A percentile compares a stretch with the other conserved stretches of the same genome.
Conservation (phyloP, 768 basidiomycete genomes). For the Trametes elegans region DNA sequence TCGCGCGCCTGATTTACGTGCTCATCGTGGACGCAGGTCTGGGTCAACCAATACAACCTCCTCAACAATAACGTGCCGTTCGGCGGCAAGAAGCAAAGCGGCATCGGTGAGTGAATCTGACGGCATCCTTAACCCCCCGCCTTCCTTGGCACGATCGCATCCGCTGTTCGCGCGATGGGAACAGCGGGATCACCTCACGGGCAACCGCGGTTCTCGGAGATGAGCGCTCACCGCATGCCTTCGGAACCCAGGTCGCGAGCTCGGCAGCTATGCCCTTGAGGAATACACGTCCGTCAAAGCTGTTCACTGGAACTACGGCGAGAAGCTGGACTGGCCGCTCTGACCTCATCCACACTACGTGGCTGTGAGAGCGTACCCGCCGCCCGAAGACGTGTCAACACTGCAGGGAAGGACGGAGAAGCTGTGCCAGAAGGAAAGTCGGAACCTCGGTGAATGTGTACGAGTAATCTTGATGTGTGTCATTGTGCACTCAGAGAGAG, state of each 20-base stretch:
- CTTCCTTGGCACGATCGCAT: not conserved
- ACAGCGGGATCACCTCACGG: slow-evolving; percentile 13
- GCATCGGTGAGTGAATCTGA: slow-evolving; percentile 56
- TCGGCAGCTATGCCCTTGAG: slow-evolving; percentile 80
- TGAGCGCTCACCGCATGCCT: slow-evolving; percentile 1
- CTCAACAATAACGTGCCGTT: slow-evolving; percentile 90
- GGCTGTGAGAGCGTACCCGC: not conserved
- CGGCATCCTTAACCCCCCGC: not conserved
- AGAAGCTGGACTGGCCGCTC: slow-evolving; percentile 76
- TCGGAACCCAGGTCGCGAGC: slow-evolving; percentile 65
- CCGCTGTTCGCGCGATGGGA: slow-evolving; percentile 13
- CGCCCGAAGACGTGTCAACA: not conserved
- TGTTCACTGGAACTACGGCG: slow-evolving; percentile 86
- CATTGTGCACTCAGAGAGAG: too few species aligned
- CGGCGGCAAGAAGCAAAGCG: slow-evolving; percentile 93
- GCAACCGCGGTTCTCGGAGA: slow-evolving; percentile 2
- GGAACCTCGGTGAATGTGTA: too few species aligned
- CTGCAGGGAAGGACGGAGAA: not conserved
- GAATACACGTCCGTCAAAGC: slow-evolving; percentile 84
- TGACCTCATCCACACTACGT: slow-evolving; percentile 30
- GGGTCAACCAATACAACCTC: slow-evolving; percentile 89
- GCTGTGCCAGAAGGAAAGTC: too few species aligned
- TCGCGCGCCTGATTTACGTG: not conserved
- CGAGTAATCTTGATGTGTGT: too few species aligned
- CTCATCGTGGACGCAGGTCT: slow-evolving; percentile 55